These are phyloP conservation scores for Clonostachys rosea DNA, from an alignment of 2,329 filamentous ascomycete genomes.

Conservation along the genomic window DNA sequence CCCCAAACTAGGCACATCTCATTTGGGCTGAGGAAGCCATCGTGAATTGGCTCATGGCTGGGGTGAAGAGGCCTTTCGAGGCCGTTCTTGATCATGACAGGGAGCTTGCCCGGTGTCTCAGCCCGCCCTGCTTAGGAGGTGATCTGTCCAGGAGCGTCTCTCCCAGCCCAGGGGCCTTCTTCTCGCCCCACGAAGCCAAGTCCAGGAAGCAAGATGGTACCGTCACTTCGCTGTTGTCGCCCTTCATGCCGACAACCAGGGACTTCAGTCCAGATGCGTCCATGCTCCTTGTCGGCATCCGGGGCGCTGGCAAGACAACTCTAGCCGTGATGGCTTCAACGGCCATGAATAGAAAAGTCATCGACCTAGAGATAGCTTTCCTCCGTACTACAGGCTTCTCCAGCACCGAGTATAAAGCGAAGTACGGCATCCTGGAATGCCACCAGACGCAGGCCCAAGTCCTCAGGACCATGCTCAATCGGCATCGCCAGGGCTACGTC, in stretches of 20 bases:
- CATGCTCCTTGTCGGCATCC: slow-evolving; percentile 68
- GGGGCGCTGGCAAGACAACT: slow-evolving; percentile 72
- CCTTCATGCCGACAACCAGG: neutral
- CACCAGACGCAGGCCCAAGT: slow-evolving; percentile 59
- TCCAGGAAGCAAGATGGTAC: too few species aligned
- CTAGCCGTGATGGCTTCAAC: slow-evolving; percentile 71
- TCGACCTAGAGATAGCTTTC: slow-evolving; percentile 68
- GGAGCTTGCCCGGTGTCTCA: neutral
- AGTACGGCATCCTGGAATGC: slow-evolving; percentile 57
- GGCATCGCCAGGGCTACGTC: slow-evolving; percentile 56
- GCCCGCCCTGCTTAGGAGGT: too few species aligned
- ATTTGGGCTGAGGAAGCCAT: too few species aligned
- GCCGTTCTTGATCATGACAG: slow-evolving; percentile 21
- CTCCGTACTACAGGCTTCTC: slow-evolving; percentile 58
- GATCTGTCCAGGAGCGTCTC: too few species aligned
- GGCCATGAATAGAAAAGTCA: slow-evolving; percentile 61
- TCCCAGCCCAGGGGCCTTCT: too few species aligned
- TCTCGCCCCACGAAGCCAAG: too few species aligned
- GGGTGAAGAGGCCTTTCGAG: slow-evolving; percentile 32
- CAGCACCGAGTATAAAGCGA: slow-evolving; percentile 57
- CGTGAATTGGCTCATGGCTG: slow-evolving; percentile 17
- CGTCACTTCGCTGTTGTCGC: too few species aligned
- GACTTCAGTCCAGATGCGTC: slow-evolving; percentile 59
- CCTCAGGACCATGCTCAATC: slow-evolving; percentile 52
- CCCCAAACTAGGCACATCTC: too few species aligned